Conservation (phyloP, 2,329 filamentous ascomycete species). For the Aspergillus sp. region DNA sequence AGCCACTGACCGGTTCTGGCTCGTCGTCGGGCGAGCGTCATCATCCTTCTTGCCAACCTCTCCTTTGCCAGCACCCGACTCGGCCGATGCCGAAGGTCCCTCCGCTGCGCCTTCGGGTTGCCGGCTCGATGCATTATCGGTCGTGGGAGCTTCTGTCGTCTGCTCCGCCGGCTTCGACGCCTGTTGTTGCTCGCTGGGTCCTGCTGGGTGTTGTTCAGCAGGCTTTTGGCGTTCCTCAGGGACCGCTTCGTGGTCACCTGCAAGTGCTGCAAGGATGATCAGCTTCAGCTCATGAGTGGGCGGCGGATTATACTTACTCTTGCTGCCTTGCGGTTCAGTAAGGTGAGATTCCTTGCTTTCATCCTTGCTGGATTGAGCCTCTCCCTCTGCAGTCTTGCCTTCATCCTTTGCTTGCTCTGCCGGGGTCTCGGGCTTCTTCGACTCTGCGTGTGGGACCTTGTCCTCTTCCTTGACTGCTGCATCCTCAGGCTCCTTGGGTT, state of each 20-base stretch:
- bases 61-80: constrained; percentile 6
- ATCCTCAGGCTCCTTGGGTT: no score
- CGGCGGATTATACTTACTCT: no score
- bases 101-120: constrained; percentile 6
- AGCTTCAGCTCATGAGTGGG: constrained; percentile 21
- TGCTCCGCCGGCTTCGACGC: constrained; percentile 47
- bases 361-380: constrained; percentile 1
- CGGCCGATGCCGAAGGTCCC: no score
- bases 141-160: not conserved
- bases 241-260: constrained; percentile 24
- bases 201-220: constrained; percentile 17
- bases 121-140: constrained; percentile 7
- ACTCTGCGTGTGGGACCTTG: not conserved
- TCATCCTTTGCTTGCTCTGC: not conserved
- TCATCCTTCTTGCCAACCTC: constrained; percentile 14
- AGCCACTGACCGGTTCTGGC: constrained; percentile 30
- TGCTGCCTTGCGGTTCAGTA: no score
- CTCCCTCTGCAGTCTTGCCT: not conserved
- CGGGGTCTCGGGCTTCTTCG: not conserved
- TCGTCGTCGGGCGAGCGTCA: constrained; percentile 21
- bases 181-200: constrained; percentile 98
- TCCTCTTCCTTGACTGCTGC: no score
- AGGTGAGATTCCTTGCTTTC: no score
- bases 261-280: constrained; percentile 23
- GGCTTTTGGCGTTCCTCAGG: constrained; percentile 22